Percentiles rank a stretch among this genome's conserved stretches.
These are phyloP conservation scores for Zangia roseola DNA, from an alignment of 768 basidiomycete species.

Conservation along the genomic window DNA sequence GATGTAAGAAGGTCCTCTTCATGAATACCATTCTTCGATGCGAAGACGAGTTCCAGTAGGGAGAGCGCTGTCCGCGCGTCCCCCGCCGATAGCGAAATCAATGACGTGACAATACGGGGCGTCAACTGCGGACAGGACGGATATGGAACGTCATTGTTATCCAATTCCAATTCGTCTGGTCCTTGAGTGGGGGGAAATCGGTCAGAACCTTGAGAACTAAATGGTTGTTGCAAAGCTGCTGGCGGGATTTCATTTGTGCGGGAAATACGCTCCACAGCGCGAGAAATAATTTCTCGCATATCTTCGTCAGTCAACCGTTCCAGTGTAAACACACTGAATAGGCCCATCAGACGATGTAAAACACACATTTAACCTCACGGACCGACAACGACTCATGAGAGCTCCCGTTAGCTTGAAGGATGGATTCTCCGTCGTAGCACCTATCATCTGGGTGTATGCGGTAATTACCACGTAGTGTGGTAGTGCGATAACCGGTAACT, in stretches of 20 bases:
- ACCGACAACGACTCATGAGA: conserved; percentile 76
- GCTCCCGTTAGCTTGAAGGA: conserved; percentile 79
- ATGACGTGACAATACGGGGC: conserved; percentile 43
- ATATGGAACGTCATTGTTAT: conserved; percentile 16
- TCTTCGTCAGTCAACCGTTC: conserved; percentile 65
- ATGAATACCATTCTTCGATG: conserved; percentile 37
- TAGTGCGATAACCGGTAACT: neutral
- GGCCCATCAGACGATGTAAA: conserved; percentile 15
- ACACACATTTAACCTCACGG: conserved; percentile 21
- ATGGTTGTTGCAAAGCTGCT: conserved; percentile 5
- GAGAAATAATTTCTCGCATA: conserved; percentile 54
- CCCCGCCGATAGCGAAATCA: conserved; percentile 57
- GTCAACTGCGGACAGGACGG: conserved; percentile 42
- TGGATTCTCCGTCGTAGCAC: conserved; percentile 89
- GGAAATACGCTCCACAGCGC: conserved; percentile 44
- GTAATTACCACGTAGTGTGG: conserved; percentile 1
- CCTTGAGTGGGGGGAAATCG: conserved; percentile 14
- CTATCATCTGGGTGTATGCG: conserved; percentile 50
- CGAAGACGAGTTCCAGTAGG: conserved; percentile 67
- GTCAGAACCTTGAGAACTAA: conserved; percentile 18
- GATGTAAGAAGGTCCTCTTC: conserved; percentile 53
- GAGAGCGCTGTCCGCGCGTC: conserved; percentile 80
- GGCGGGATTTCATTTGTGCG: conserved; percentile 7
- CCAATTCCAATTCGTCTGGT: conserved; percentile 20
- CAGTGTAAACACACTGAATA: conserved; percentile 68